These are phyloP conservation scores for Suillus bovinus DNA, from an alignment of 768 basidiomycete genomes.

Conservation along the genomic window DNA sequence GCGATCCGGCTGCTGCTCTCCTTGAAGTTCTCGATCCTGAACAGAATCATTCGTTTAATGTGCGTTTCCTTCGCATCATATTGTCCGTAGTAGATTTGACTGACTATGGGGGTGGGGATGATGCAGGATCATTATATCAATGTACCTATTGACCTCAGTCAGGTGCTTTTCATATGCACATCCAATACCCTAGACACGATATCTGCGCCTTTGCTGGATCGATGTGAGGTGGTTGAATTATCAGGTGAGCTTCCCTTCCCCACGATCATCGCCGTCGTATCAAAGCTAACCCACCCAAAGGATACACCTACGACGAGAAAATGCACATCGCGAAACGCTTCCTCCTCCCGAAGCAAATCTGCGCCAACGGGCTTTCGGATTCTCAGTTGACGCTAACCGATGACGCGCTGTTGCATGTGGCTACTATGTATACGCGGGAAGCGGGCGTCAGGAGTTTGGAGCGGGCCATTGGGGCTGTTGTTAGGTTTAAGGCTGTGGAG, in stretches of 20 bases:
- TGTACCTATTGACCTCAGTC: constrained; percentile 83
- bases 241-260: constrained; percentile 46
- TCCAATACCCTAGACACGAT: constrained; percentile 91
- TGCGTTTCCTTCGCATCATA: constrained; percentile 28
- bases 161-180: constrained; percentile 90
- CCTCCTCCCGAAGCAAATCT: constrained; percentile 86
- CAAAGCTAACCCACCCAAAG: background rate
- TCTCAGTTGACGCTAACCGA: constrained; percentile 67
- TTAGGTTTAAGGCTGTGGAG: constrained; percentile 90
- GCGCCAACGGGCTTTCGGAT: constrained; percentile 69
- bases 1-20: constrained; percentile 88
- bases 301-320: constrained; percentile 91
- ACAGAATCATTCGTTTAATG: constrained; percentile 84
- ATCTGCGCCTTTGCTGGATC: constrained; percentile 81
- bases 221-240: constrained; percentile 85
- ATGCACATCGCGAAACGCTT: constrained; percentile 85
- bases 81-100: background rate
- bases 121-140: constrained; percentile 88
- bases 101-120: background rate
- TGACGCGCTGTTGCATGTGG: constrained; percentile 67
- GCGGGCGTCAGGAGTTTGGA: constrained; percentile 93
- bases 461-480: constrained; percentile 83
- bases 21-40: constrained; percentile 94
- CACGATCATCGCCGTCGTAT: too few species aligned
- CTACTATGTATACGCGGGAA: constrained; percentile 83